Evolutionary conservation across 805 yeast species (phyloP).

Genomic region (Lachancea quebecensis): DNA sequence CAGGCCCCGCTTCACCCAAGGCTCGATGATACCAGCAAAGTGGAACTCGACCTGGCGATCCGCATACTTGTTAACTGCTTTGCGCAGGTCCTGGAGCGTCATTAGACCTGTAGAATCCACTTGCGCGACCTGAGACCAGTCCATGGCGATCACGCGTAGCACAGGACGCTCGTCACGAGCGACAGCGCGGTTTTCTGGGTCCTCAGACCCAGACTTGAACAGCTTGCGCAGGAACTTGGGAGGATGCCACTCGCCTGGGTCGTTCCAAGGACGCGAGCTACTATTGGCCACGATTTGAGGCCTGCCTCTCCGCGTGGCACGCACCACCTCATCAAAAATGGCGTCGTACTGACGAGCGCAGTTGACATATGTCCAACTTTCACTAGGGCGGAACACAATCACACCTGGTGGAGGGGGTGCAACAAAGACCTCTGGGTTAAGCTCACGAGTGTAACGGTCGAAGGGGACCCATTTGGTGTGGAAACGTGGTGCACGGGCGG

Average conservation of each 20-base stretch:
- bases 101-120: conserved; percentile 78
- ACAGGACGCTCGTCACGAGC: conserved; percentile 45
- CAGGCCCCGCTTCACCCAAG: conserved; percentile 80
- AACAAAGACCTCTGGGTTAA: conserved; percentile 53
- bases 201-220: conserved; percentile 8
- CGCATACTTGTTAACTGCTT: conserved; percentile 64
- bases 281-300: conserved; percentile 29
- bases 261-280: conserved; percentile 73
- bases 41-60: conserved; percentile 85
- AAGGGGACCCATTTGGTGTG: conserved; percentile 68
- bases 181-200: conserved; percentile 11
- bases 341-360: conserved; percentile 65
- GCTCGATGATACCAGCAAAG: conserved; percentile 75
- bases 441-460: conserved; percentile 33
- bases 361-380: conserved; percentile 77
- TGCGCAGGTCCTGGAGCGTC: conserved; percentile 66
- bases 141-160: conserved; percentile 67
- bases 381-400: conserved; percentile 74
- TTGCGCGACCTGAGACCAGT: conserved; percentile 69
- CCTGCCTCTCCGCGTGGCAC: conserved; percentile 54
- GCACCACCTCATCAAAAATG: conserved; percentile 60
- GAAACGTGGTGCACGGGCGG: conserved; percentile 25
- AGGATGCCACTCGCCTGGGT: conserved; percentile 57
- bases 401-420: conserved; percentile 88
- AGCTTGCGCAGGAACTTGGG: conserved; percentile 20